Evolutionary conservation across 768 basidiomycete species (phyloP).

Genomic region (Pholiota conissans): DNA sequence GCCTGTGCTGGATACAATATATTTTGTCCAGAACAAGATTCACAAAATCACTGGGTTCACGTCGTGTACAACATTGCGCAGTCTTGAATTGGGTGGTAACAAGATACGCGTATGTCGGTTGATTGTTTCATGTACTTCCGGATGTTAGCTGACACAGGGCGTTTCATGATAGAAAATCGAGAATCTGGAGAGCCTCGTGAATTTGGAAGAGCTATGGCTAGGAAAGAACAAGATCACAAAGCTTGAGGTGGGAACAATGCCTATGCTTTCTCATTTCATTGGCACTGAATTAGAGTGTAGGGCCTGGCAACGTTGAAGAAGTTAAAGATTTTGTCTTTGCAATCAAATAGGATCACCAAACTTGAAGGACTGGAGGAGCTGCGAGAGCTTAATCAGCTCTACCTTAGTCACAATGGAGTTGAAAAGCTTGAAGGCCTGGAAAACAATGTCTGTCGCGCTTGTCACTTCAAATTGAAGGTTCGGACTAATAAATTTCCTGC

Average conservation of each 20-base stretch:
- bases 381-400: constrained; percentile 80
- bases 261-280: not conserved
- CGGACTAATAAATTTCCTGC: not conserved
- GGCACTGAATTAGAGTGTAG: constrained; percentile 35
- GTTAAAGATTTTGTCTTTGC: constrained; percentile 84
- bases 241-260: constrained; percentile 62
- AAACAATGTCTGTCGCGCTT: constrained; percentile 59
- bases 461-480: not conserved
- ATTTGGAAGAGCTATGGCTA: constrained; percentile 91
- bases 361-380: constrained; percentile 80
- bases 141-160: constrained; percentile 2
- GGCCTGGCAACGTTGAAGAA: constrained; percentile 68
- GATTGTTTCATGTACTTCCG: not conserved
- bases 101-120: constrained; percentile 71
- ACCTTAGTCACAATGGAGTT: constrained; percentile 93
- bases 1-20: constrained; percentile 69
- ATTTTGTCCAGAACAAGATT: constrained; percentile 97
- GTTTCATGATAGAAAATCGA: constrained; percentile 70
- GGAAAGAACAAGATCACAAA: constrained; percentile 96
- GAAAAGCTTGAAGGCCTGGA: constrained; percentile 82
- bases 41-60: constrained; percentile 71
- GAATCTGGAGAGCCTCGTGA: constrained; percentile 74
- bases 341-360: constrained; percentile 91
- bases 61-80: constrained; percentile 57
- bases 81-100: constrained; percentile 94